Conservation (phyloP, 2,329 filamentous ascomycete species). For the Fusarium sp. region DNA sequence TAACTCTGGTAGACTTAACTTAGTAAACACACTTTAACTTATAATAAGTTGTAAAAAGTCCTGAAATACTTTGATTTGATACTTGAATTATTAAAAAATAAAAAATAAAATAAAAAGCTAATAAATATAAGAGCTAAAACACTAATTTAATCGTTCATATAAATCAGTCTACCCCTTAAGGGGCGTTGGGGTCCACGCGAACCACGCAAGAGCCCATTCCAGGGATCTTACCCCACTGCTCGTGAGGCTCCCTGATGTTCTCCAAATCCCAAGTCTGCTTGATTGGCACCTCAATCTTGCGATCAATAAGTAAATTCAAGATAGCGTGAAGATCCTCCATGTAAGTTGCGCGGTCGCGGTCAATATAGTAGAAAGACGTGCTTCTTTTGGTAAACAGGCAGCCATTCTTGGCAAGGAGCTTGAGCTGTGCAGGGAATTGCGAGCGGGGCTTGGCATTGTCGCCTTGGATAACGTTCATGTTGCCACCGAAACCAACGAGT, state of each 20-base stretch:
- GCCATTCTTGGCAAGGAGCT: constrained; percentile 53
- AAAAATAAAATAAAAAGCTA: too few relatives aligned
- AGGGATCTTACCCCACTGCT: constrained; percentile 53
- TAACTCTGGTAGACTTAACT: too few relatives aligned
- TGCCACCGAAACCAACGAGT: constrained; percentile 59
- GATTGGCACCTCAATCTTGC: constrained; percentile 55
- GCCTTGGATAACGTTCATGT: constrained; percentile 52
- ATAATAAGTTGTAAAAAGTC: too few relatives aligned
- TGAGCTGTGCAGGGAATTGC: constrained; percentile 52
- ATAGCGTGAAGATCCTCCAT: constrained; percentile 51
- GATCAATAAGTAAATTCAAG: constrained; percentile 52
- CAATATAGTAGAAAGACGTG: constrained; percentile 57
- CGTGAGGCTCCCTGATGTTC: constrained; percentile 57
- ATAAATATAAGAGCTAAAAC: background rate
- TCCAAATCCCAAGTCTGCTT: constrained; percentile 60
- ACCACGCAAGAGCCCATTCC: constrained; percentile 58
- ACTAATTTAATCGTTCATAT: background rate
- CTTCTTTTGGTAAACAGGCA: constrained; percentile 50
- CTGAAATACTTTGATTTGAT: too few relatives aligned
- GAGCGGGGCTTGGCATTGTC: constrained; percentile 53
- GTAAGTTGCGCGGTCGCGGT: constrained; percentile 54
- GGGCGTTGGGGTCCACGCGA: constrained; percentile 40
- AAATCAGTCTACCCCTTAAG: background rate
- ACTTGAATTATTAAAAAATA: too few relatives aligned
- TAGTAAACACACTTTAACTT: too few relatives aligned